Conservation (phyloP, 2,329 filamentous ascomycete species). For the Pezicula carpinea region DNA sequence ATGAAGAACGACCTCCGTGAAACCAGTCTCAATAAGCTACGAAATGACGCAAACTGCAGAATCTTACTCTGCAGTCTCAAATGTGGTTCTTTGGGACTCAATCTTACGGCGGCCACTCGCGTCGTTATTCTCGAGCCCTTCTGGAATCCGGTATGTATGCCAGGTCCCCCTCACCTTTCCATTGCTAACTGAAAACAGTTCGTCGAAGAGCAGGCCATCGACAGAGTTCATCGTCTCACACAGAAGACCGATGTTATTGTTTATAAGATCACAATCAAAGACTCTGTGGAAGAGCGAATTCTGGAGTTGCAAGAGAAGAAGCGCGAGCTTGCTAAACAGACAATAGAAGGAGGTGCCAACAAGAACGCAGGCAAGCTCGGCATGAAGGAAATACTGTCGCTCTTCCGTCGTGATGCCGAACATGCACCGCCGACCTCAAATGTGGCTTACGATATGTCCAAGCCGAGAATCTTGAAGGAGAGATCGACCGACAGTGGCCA, state of each 20-base stretch:
- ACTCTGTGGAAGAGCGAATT: constrained; percentile 90
- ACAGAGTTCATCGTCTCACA: constrained; percentile 96
- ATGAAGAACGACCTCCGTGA: constrained; percentile 95
- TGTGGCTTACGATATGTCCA: constrained; percentile 18
- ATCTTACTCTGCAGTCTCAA: constrained; percentile 90
- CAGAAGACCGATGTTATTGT: constrained; percentile 93
- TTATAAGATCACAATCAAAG: constrained; percentile 84
- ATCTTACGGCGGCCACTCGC: constrained; percentile 86
- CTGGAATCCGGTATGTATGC: constrained; percentile 69
- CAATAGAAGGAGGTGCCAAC: constrained; percentile 77
- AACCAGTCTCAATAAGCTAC: constrained; percentile 72
- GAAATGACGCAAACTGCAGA: constrained; percentile 69
- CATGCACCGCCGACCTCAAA: constrained; percentile 15
- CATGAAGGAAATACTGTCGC: constrained; percentile 86
- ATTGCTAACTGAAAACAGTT: constrained; percentile 51
- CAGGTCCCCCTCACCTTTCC: constrained; percentile 1
- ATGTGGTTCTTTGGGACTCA: constrained; percentile 88
- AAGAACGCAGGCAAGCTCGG: constrained; percentile 76
- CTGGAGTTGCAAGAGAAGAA: constrained; percentile 94
- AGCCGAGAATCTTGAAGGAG: constrained; percentile 26
- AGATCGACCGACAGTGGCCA: constrained; percentile 5
- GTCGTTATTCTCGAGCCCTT: constrained; percentile 97
- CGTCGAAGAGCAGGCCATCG: constrained; percentile 97
- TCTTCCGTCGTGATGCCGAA: constrained; percentile 53
- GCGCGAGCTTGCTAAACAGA: constrained; percentile 81